Evolutionary conservation across 768 basidiomycete genomes (phyloP), one percentile per base, ranked within the genome.

Genomic region (Hypholoma fasciculare): DNA sequence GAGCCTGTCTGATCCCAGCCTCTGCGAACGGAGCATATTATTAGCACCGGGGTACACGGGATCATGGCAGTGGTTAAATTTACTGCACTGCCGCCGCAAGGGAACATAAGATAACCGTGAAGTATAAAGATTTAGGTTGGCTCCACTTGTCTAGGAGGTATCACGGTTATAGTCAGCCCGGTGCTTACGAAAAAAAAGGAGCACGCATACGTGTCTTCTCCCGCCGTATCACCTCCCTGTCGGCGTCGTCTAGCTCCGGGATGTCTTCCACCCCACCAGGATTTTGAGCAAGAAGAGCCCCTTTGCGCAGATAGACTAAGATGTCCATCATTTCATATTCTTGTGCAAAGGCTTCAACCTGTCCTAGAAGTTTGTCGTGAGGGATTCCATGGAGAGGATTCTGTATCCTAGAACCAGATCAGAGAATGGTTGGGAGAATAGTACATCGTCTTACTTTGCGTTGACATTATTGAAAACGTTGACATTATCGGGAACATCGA

Each of bases 21-120:
- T 60, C 65, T 69, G 57, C 49, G 23, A 11, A 51, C n/a, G 20
- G 54, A 8, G 56, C 42, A 34, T 16, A 13, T 53, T 11, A 53
- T 27, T 12, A 13, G n/a, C 26, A 3, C 26, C 19, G 11, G 13
- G n/a, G 8, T 13, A 7, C 19, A 34, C 30, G 30, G 13, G 8
- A 20, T 7, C 16, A 19, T 30, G 23, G 1, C 9, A 42, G 16
- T 47, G 27, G 42, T 16, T 17, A 17, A 17, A 66, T 72, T 61
- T 78, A 87, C 76, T 91, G 89, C 8, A 89, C 87, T 40, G 86
- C 87, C 7, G 89, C 90, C 0, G 85, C 87, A 42, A 92, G 48
- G 3, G 87, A 88, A 59, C 87, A 83, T n/a, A 79, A 58, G 49
- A 77, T 58, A 19, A 79, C 70, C 2, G 76, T 76, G 60, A 72